Percentiles rank a stretch among this genome's conserved stretches.
phyloP scores from a whole-genome alignment of 2,329 filamentous ascomycete species.

The Pyrenophora tritici-repentis region DNA sequence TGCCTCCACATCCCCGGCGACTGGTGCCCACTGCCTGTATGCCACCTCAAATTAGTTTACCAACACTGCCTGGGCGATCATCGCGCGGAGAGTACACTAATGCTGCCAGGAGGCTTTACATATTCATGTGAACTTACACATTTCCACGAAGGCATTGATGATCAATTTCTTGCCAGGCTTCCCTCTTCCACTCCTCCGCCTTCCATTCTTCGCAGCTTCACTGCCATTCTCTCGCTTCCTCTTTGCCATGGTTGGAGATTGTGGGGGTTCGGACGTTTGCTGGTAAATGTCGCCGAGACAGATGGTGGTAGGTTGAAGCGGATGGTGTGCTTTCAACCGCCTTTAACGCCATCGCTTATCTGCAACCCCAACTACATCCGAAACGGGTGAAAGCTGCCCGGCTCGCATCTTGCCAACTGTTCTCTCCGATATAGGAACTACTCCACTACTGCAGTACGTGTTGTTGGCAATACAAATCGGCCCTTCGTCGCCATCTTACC shows the following conservation, averaged over 20 bases:
- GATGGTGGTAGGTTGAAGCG: slow-evolving; percentile 12
- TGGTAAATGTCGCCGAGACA: too few relatives aligned
- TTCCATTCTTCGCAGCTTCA: slow-evolving; percentile 23
- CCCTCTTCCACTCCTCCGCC: slow-evolving; percentile 22
- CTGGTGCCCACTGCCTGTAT: slow-evolving; percentile 38
- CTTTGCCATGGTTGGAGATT: slow-evolving; percentile 12
- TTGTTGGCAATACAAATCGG: neutral
- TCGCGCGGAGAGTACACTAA: too few relatives aligned
- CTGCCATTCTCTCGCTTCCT: slow-evolving; percentile 12
- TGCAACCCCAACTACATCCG: slow-evolving; percentile 14
- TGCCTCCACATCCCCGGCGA: slow-evolving; percentile 67
- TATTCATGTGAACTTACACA: slow-evolving; percentile 34
- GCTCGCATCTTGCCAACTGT: neutral
- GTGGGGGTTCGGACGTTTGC: neutral
- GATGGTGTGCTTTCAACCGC: slow-evolving; percentile 35
- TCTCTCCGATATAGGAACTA: slow-evolving; percentile 17
- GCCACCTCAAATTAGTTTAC: neutral
- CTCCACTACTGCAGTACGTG: neutral
- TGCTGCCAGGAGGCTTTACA: too few relatives aligned
- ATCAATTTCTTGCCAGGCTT: slow-evolving; percentile 45
- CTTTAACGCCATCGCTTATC: slow-evolving; percentile 38
- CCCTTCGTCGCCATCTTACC: slow-evolving; percentile 4
- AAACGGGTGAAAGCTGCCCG: neutral
- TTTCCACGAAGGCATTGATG: slow-evolving; percentile 52
- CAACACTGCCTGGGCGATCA: too few relatives aligned